A percentile compares a stretch with the other conserved stretches of the same genome.
Conservation (phyloP, 768 basidiomycete species). For the Plicaturopsis crispa region DNA sequence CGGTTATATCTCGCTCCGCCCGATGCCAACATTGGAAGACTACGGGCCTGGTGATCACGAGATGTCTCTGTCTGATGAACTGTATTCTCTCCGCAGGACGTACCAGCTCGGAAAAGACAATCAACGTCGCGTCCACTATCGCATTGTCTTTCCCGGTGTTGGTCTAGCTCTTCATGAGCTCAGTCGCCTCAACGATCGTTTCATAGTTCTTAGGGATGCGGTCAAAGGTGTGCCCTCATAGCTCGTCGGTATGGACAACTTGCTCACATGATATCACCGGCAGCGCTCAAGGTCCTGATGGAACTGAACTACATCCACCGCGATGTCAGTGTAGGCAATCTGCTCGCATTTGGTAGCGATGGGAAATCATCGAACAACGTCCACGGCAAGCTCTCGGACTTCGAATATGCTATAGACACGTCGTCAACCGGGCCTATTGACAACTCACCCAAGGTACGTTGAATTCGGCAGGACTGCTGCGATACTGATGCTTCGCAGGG, state of each 20-base stretch:
- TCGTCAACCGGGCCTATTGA: background rate
- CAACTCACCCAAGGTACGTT: background rate
- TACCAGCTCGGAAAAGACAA: background rate
- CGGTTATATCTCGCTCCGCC: background rate
- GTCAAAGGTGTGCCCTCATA: background rate
- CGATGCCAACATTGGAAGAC: background rate
- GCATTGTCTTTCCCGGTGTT: background rate
- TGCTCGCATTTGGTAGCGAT: background rate
- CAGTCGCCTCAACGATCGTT: no score
- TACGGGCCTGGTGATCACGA: background rate
- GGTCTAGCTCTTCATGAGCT: background rate
- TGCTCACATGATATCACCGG: background rate
- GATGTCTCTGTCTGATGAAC: background rate
- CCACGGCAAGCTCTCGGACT: background rate
- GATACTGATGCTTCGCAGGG: slow-evolving; percentile 6
- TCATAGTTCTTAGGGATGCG: background rate
- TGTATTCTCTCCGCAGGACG: background rate
- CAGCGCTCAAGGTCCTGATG: background rate
- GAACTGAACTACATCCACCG: background rate
- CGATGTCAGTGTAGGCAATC: background rate
- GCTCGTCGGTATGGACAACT: background rate
- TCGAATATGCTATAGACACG: background rate
- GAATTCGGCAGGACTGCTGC: no score
- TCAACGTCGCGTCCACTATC: background rate
- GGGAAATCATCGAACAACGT: no score